phyloP scores from a whole-genome alignment of 768 basidiomycete species.

The Daedaleopsis nitida region DNA sequence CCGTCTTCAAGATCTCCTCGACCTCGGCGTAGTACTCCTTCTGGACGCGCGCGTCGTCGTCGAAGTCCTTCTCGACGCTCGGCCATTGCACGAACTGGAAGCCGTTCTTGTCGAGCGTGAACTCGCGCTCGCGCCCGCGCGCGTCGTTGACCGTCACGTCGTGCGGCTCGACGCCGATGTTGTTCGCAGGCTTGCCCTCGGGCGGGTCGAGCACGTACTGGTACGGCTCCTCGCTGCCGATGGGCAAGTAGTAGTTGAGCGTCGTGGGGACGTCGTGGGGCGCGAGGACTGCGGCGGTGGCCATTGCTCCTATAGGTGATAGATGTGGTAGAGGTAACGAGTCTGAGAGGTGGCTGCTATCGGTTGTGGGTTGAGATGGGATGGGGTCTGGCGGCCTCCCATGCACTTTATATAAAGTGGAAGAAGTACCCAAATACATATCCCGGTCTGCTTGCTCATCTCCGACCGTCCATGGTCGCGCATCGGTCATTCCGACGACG shows the following conservation, averaged over 20 bases:
- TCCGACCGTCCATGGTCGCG: background rate
- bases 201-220: constrained; percentile 35
- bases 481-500: background rate
- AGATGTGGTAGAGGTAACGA: background rate
- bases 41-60: constrained; percentile 39
- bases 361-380: background rate
- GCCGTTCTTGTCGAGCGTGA: constrained; percentile 40
- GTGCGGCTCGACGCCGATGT: constrained; percentile 27
- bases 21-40: constrained; percentile 42
- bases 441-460: background rate
- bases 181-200: constrained; percentile 26
- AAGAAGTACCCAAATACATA: no score
- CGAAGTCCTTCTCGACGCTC: constrained; percentile 40
- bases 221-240: constrained; percentile 33
- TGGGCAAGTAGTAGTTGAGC: constrained; percentile 36
- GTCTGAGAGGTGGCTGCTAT: background rate
- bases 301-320: constrained; percentile 8
- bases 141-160: constrained; percentile 26
- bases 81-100: constrained; percentile 40
- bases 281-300: constrained; percentile 29
- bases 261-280: constrained; percentile 37
- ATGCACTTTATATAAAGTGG: background rate
- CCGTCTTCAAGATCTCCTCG: constrained; percentile 41
- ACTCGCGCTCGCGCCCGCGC: constrained; percentile 27
- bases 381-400: background rate